phyloP scores from a whole-genome alignment of 2,329 filamentous ascomycete genomes.

The Fusarium austroafricanum region DNA sequence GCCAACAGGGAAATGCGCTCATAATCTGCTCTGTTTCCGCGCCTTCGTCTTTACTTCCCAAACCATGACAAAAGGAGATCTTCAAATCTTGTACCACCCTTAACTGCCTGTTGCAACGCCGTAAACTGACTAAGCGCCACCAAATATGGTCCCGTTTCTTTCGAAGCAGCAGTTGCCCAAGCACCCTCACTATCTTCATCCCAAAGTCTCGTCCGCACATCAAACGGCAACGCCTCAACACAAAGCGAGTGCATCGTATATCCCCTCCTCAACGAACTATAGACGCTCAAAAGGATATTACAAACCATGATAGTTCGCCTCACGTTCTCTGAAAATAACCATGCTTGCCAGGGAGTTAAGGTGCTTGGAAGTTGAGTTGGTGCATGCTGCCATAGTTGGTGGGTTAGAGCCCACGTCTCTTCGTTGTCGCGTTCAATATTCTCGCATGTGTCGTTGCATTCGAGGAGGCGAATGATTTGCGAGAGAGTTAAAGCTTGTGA shows the following conservation, averaged over 20 bases:
- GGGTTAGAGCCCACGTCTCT: background rate
- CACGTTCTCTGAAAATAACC: constrained; percentile 9
- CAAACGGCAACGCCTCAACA: constrained; percentile 9
- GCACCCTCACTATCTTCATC: background rate
- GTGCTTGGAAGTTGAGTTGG: constrained; percentile 2
- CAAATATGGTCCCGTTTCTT: fast-evolving
- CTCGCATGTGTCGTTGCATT: background rate
- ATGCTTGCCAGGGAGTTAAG: constrained; percentile 12
- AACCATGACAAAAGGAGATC: background rate
- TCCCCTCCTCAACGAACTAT: constrained; percentile 6
- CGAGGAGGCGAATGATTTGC: background rate
- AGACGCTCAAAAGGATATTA: background rate
- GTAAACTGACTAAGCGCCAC: background rate
- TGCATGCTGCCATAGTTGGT: background rate
- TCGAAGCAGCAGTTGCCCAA: background rate
- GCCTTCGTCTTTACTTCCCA: background rate
- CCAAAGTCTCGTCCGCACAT: constrained; percentile 3
- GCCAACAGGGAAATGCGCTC: too few species aligned
- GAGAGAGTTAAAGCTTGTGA: constrained; percentile 1
- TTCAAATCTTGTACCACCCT: background rate
- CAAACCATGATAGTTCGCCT: constrained; percentile 13
- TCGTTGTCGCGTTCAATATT: background rate
- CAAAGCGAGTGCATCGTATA: constrained; percentile 18
- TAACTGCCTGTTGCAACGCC: fast-evolving
- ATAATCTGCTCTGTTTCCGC: too few species aligned